Evolutionary conservation across 2,329 filamentous ascomycete genomes (phyloP).

Genomic region (Endoconidiophora polonica): DNA sequence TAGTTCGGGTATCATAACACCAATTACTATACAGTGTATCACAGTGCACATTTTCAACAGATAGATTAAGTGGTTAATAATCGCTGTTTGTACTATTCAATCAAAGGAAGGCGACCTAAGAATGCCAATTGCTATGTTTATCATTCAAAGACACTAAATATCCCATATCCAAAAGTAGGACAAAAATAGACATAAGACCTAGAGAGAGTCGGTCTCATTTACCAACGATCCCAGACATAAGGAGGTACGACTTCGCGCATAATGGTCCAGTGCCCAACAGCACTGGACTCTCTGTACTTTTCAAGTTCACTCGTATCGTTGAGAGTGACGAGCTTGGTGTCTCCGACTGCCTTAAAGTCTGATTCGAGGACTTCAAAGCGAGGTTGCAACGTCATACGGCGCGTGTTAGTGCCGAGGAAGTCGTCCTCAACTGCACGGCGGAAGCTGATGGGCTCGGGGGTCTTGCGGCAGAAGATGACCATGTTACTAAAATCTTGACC

Average conservation of each 20-base stretch:
- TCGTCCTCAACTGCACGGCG: conserved; percentile 47
- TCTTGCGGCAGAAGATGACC: conserved; percentile 82
- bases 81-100: too few relatives aligned
- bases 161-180: not conserved
- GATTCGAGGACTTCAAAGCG: conserved; percentile 47
- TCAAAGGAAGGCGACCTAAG: not conserved
- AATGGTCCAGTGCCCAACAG: conserved; percentile 73
- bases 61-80: too few relatives aligned
- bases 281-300: conserved; percentile 58
- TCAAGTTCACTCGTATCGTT: conserved; percentile 51
- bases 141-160: not conserved
- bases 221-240: conserved; percentile 80
- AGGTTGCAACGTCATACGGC: conserved; percentile 55
- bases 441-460: conserved; percentile 39
- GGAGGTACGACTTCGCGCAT: conserved; percentile 74
- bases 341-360: conserved; percentile 29
- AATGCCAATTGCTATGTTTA: not conserved
- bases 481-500: conserved; percentile 78
- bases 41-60: too few relatives aligned
- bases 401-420: conserved; percentile 52
- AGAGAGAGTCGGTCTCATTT: conserved; percentile 16
- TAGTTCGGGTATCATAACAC: not conserved
- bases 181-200: not conserved
- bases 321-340: conserved; percentile 37
- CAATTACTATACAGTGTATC: too few relatives aligned